Evolutionary conservation across 192 early-diverging fungal genomes (phyloP).

Genomic region (Phycomyces blakesleeanus): DNA sequence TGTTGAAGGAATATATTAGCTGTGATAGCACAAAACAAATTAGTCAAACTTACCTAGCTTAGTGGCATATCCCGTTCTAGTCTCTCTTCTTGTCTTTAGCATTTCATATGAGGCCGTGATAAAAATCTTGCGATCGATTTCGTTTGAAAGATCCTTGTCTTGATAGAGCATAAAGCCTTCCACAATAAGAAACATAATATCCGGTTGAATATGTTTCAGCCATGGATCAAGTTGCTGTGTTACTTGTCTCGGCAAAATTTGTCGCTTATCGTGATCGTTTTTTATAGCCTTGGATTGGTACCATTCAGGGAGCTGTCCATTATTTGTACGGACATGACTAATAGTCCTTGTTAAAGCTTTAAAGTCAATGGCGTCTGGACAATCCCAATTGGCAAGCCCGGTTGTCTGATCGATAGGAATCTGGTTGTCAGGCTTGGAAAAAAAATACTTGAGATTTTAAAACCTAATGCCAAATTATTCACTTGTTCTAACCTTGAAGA

Average conservation of each 20-base stretch:
- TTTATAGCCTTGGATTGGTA: slow-evolving; percentile 44
- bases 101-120: slow-evolving; percentile 57
- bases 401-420: slow-evolving; percentile 62
- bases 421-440: slow-evolving; percentile 46
- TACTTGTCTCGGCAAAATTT: neutral
- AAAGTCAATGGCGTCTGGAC: slow-evolving; percentile 65
- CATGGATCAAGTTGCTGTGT: neutral
- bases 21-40: neutral
- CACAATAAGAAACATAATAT: slow-evolving; percentile 48
- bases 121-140: slow-evolving; percentile 54
- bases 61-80: slow-evolving; percentile 65
- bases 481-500: slow-evolving; percentile 46
- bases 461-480: neutral
- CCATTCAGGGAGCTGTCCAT: slow-evolving; percentile 33
- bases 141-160: slow-evolving; percentile 35
- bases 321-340: slow-evolving; percentile 28
- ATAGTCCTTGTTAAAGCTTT: slow-evolving; percentile 26
- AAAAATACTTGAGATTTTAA: neutral
- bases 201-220: slow-evolving; percentile 12
- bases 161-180: slow-evolving; percentile 84
- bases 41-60: slow-evolving; percentile 51
- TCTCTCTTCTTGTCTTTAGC: slow-evolving; percentile 62
- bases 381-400: slow-evolving; percentile 73
- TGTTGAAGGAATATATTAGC: slow-evolving; percentile 8
- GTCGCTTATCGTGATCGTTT: slow-evolving; percentile 27